These are phyloP conservation scores for Teratosphaeria zuluensis DNA, from an alignment of 2,329 filamentous ascomycete genomes.

Conservation along the genomic window DNA sequence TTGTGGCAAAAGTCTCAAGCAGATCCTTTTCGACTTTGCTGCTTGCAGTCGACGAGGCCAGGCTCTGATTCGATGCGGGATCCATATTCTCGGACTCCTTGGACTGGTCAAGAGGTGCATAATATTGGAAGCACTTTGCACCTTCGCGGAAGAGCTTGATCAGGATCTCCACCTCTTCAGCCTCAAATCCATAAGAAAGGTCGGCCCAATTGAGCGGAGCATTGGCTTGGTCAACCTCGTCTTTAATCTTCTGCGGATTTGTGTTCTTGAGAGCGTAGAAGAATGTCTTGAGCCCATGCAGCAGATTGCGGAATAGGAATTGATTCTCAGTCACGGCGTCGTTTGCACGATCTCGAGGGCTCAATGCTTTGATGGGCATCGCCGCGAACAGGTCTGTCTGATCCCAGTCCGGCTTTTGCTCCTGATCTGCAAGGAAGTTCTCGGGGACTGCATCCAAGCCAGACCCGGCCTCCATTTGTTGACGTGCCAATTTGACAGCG, in stretches of 20 bases:
- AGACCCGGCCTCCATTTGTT: slow-evolving; percentile 47
- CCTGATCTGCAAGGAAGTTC: slow-evolving; percentile 64
- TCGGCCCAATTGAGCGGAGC: slow-evolving; percentile 89
- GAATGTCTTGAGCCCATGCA: slow-evolving; percentile 91
- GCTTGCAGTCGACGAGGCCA: slow-evolving; percentile 61
- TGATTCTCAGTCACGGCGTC: slow-evolving; percentile 96
- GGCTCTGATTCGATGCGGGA: slow-evolving; percentile 89
- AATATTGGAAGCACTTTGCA: slow-evolving; percentile 93
- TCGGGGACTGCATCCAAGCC: slow-evolving; percentile 52
- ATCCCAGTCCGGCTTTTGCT: slow-evolving; percentile 77
- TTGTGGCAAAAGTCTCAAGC: slow-evolving; percentile 92
- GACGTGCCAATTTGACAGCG: slow-evolving; percentile 81
- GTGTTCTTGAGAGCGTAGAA: slow-evolving; percentile 91
- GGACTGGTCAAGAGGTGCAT: slow-evolving; percentile 74
- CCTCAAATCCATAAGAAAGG: slow-evolving; percentile 90
- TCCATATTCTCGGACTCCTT: slow-evolving; percentile 57
- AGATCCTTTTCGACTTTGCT: slow-evolving; percentile 95
- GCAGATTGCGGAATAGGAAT: slow-evolving; percentile 90
- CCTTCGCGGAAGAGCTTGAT: slow-evolving; percentile 97
- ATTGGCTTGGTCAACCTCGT: slow-evolving; percentile 61
- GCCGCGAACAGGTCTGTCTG: slow-evolving; percentile 96
- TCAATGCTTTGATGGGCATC: slow-evolving; percentile 91
- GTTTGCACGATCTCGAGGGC: slow-evolving; percentile 75
- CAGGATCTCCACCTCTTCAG: slow-evolving; percentile 92
- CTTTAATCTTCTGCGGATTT: slow-evolving; percentile 53